Evolutionary conservation across 805 yeast genomes (phyloP), one percentile per base, ranked within the genome.

Genomic region (Naumovozyma dairenensis): DNA sequence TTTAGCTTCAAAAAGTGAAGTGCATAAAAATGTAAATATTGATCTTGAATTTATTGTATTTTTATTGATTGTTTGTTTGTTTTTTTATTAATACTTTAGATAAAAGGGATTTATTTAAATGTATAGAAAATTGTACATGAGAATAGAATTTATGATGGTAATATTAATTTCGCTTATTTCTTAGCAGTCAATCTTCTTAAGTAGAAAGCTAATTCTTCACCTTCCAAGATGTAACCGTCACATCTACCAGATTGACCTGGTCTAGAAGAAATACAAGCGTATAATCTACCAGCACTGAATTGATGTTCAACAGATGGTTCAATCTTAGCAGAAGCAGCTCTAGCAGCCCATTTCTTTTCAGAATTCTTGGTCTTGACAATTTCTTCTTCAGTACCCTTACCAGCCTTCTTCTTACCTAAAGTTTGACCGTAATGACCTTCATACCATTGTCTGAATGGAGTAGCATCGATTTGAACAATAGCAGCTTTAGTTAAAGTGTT

Each of bases 221-320:
- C 97, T 78, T 89, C 97, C 69, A 89, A 83, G 73, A 89, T 80
- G 89, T 89, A 89, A 73, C 97, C 97, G 69, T 89, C 97, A 74
- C 84, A 80, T 77, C 97, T 92, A 72, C 97, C 97, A 55, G 94
- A 81, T 79, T 89, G 97, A 71, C 97, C 97, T 68, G 97, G 97
- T 78, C 97, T 85, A 40, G 97, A 89, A 53, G 97, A 85, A 66
- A 89, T 83, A 68, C 75, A 76, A 69, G 97, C 97, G 77, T 89
- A 89, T 62, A 89, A 81, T 73, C 87, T 86, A 77, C 97, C 97
- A 57, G 96, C 85, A 68, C 79, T 80, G 81, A 89, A 89, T 77
- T 89, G 97, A 61, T 87, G 63, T 65, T 85, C 89, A 57, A 89
- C 87, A 59, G 94, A 77, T 50, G 74, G 66, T 71, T 86, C 95